Conservation (phyloP, 176 grass and related monocot genomes). For the Chrysopogon serrulatus region DNA sequence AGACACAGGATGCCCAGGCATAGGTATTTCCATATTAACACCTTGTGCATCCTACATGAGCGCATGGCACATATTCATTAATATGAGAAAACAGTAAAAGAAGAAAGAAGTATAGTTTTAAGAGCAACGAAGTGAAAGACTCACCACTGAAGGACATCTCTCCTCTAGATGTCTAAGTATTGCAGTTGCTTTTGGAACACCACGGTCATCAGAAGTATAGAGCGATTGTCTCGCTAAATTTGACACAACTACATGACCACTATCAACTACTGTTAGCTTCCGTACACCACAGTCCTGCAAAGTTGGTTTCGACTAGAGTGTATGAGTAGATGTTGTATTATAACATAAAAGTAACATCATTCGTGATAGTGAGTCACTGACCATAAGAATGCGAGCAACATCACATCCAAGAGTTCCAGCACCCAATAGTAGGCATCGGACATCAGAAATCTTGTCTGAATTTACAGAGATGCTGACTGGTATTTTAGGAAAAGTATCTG, state of each 20-base stretch:
- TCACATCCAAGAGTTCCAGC: slow-evolving; percentile 98
- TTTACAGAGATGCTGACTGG: slow-evolving; percentile 35
- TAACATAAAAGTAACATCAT: slow-evolving; percentile 9
- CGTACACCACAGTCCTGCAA: slow-evolving; percentile 82
- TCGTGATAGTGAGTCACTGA: slow-evolving; percentile 47
- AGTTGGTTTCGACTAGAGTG: slow-evolving; percentile 6
- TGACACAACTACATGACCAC: slow-evolving; percentile 73
- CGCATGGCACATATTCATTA: slow-evolving; percentile 18
- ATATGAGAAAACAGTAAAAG: slow-evolving; percentile 8
- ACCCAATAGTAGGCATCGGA: slow-evolving; percentile 76
- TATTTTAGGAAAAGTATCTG: slow-evolving; percentile 38
- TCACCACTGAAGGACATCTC: slow-evolving; percentile 69
- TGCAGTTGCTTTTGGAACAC: slow-evolving; percentile 56
- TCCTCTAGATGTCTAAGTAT: slow-evolving; percentile 59
- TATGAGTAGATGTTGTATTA: slow-evolving; percentile 10
- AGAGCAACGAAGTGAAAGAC: slow-evolving; percentile 13
- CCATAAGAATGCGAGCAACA: slow-evolving; percentile 96
- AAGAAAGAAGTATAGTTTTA: background rate
- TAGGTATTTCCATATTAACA: slow-evolving; percentile 73
- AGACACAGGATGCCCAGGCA: slow-evolving; percentile 92
- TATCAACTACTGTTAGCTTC: slow-evolving; percentile 83
- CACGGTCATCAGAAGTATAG: slow-evolving; percentile 75
- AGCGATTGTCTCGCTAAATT: slow-evolving; percentile 92
- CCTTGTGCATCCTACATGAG: slow-evolving; percentile 63
- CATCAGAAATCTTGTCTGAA: slow-evolving; percentile 53